phyloP scores from a whole-genome alignment of 352 stramenopile species.

The Globisporangium middletonii region DNA sequence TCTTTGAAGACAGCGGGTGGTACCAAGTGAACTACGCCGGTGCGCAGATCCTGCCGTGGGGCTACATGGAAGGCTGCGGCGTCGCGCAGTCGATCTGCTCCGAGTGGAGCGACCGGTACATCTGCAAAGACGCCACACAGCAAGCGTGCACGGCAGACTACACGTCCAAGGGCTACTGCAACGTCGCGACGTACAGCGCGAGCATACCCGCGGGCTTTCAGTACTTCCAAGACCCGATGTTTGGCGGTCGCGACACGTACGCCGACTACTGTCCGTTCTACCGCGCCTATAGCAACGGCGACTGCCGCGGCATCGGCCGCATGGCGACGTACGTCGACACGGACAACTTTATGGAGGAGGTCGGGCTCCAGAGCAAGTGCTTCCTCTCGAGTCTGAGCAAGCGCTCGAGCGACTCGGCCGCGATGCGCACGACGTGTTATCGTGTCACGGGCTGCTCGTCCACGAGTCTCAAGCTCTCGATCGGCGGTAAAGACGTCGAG shows the following conservation, averaged over 20 bases:
- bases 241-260: conserved; percentile 57
- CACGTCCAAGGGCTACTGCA: conserved; percentile 74
- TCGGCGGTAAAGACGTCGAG: conserved; percentile 43
- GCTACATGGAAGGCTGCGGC: conserved; percentile 66
- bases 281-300: conserved; percentile 68
- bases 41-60: conserved; percentile 60
- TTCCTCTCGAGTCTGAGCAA: conserved; percentile 66
- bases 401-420: conserved; percentile 23
- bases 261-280: conserved; percentile 83
- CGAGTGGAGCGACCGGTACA: conserved; percentile 63
- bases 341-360: conserved; percentile 47
- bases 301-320: conserved; percentile 56
- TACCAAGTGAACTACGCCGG: conserved; percentile 64
- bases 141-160: conserved; percentile 56
- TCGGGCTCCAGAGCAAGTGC: conserved; percentile 48
- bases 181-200: conserved; percentile 50
- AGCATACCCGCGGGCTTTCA: conserved; percentile 75
- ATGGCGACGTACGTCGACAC: conserved; percentile 29
- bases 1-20: conserved; percentile 82
- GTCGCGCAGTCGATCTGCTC: conserved; percentile 55
- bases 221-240: conserved; percentile 62
- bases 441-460: conserved; percentile 41
- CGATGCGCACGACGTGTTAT: conserved; percentile 47
- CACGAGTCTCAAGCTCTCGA: conserved; percentile 31
- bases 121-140: conserved; percentile 40